phyloP scores from a whole-genome alignment of 2,329 filamentous ascomycete genomes.

The Aphanocladium album region DNA sequence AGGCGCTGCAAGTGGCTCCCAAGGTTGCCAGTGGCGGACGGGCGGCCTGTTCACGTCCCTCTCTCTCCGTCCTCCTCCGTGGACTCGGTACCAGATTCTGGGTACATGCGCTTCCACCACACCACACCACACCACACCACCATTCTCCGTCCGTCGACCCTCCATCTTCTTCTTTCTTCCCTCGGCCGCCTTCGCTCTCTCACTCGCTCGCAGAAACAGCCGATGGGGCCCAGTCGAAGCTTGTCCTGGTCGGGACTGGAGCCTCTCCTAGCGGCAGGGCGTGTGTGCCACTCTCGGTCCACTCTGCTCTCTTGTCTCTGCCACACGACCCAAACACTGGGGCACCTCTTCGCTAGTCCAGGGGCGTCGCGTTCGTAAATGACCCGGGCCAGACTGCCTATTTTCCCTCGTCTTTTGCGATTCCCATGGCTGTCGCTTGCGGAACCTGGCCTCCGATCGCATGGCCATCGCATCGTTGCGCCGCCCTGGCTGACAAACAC shows the following conservation, averaged over 20 bases:
- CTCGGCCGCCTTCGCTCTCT: not conserved
- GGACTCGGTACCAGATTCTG: slow-evolving; percentile 4
- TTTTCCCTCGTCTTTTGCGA: not conserved
- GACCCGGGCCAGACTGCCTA: not conserved
- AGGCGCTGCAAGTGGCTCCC: not conserved
- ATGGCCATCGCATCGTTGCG: not conserved
- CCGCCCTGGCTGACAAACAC: too few relatives aligned
- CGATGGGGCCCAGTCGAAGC: not conserved
- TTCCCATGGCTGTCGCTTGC: slow-evolving; percentile 3
- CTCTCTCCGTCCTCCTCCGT: not conserved
- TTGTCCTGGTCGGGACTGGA: slow-evolving; percentile 4
- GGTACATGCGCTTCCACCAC: slow-evolving; percentile 6
- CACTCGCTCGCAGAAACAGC: not conserved
- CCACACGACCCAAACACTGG: not conserved
- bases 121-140: not conserved
- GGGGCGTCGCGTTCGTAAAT: slow-evolving; percentile 8
- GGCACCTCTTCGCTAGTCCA: not conserved
- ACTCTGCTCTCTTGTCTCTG: not conserved
- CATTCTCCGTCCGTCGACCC: not conserved
- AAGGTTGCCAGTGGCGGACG: not conserved
- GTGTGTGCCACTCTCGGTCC: not conserved
- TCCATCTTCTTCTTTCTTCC: not conserved
- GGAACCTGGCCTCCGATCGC: slow-evolving; percentile 2
- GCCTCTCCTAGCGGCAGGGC: not conserved
- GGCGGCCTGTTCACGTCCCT: not conserved